Evolutionary conservation across 2,329 filamentous ascomycete species (phyloP).

Genomic region (Clonostachys rhizophaga): DNA sequence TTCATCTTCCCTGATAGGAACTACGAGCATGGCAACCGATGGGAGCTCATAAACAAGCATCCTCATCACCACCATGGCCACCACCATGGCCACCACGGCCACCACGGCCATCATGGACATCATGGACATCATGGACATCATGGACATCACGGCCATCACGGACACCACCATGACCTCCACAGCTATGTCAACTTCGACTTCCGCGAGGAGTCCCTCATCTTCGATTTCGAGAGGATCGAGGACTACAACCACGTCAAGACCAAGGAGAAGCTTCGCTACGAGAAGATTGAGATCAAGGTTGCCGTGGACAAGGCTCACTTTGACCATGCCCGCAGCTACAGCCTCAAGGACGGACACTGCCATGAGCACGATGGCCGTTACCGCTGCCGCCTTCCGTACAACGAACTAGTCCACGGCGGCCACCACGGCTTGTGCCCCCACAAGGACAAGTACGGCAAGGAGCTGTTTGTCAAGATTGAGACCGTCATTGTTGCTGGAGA

Average conservation of each 20-base stretch:
- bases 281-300: conserved; percentile 4
- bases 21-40: background rate
- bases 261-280: conserved; percentile 1
- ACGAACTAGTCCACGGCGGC: conserved; percentile 1
- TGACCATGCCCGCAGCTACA: conserved; percentile 1
- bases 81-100: background rate
- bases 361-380: background rate
- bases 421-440: background rate
- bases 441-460: background rate
- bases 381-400: conserved; percentile 3
- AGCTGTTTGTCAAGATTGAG: conserved; percentile 1
- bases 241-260: background rate
- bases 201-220: conserved; percentile 3
- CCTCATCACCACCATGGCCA: background rate
- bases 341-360: conserved; percentile 1
- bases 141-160: background rate
- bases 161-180: background rate
- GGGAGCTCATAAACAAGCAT: background rate
- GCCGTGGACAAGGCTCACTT: background rate
- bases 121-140: background rate
- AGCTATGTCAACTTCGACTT: conserved; percentile 4
- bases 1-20: conserved; percentile 2
- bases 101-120: background rate
- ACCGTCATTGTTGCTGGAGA: background rate
- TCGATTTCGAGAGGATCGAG: conserved; percentile 4